Percentiles rank a stretch among this genome's conserved stretches.
Conservation (phyloP, 495 filamentous ascomycete species). For the Penicillium herquei region DNA sequence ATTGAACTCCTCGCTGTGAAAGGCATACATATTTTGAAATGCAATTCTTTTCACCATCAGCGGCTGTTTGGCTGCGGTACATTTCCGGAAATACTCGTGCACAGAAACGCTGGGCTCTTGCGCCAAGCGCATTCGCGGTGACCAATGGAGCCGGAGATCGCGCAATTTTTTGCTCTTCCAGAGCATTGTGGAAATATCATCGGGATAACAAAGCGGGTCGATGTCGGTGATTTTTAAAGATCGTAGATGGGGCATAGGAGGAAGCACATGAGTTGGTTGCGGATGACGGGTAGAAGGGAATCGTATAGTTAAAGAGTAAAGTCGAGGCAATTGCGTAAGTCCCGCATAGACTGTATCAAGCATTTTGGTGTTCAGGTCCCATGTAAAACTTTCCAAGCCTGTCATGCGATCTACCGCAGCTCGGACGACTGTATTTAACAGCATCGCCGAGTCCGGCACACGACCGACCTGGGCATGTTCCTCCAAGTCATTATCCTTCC, state of each 20-base stretch:
- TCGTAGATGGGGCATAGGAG: slow-evolving; percentile 55
- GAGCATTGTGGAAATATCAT: slow-evolving; percentile 59
- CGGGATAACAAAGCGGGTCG: slow-evolving; percentile 63
- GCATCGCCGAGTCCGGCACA: slow-evolving; percentile 62
- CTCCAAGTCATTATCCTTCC: slow-evolving; percentile 56
- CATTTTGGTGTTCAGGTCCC: slow-evolving; percentile 64
- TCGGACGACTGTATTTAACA: slow-evolving; percentile 59
- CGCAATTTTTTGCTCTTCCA: slow-evolving; percentile 50
- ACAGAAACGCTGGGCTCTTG: slow-evolving; percentile 57
- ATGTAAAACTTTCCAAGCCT: slow-evolving; percentile 56
- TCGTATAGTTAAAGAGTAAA: slow-evolving; percentile 55
- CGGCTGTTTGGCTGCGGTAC: slow-evolving; percentile 40
- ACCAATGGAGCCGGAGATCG: slow-evolving; percentile 59
- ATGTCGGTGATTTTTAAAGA: slow-evolving; percentile 56
- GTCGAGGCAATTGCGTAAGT: slow-evolving; percentile 43
- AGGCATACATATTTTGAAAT: slow-evolving; percentile 57
- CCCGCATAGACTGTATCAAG: slow-evolving; percentile 58
- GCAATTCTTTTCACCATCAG: slow-evolving; percentile 48
- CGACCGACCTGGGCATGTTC: slow-evolving; percentile 56
- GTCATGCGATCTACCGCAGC: slow-evolving; percentile 59
- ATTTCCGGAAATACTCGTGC: slow-evolving; percentile 57
- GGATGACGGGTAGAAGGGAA: slow-evolving; percentile 57
- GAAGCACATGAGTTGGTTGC: slow-evolving; percentile 56
- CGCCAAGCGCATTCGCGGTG: slow-evolving; percentile 57
- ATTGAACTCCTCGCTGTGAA: slow-evolving; percentile 45